Conservation (phyloP, 305 asterid species). For the Fraxinus angustifolia region DNA sequence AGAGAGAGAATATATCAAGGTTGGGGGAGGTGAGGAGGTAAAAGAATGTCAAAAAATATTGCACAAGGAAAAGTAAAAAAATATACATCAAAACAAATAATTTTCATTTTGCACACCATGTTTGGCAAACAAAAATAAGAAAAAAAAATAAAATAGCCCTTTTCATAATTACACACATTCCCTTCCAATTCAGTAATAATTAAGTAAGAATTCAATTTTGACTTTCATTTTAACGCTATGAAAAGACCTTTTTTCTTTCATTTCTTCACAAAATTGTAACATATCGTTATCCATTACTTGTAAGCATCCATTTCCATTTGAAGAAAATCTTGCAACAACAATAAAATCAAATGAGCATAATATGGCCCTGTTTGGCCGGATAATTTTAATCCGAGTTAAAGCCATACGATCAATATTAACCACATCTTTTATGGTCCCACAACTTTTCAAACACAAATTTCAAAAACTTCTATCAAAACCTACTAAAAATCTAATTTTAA, state of each 20-base stretch:
- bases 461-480: too few species aligned
- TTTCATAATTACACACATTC: not conserved
- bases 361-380: not conserved
- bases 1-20: not conserved
- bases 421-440: too few species aligned
- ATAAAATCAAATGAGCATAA: slow-evolving; percentile 4
- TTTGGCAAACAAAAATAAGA: not conserved
- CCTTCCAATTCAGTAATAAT: not conserved
- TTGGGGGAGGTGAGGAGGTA: not conserved
- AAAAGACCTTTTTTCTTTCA: not conserved
- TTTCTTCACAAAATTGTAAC: not conserved
- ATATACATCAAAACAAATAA: not conserved
- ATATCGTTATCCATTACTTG: not conserved
- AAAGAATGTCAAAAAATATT: not conserved
- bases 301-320: not conserved
- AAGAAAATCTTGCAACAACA: not conserved
- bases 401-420: too few species aligned
- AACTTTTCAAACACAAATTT: too few species aligned
- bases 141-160: not conserved
- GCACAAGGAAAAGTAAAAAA: not conserved
- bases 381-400: too few species aligned
- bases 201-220: not conserved
- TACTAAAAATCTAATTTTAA: too few species aligned
- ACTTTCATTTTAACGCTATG: not conserved
- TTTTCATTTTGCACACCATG: not conserved